phyloP scores from a whole-genome alignment of 331 rosid species.

The Stylosanthes scabra region DNA sequence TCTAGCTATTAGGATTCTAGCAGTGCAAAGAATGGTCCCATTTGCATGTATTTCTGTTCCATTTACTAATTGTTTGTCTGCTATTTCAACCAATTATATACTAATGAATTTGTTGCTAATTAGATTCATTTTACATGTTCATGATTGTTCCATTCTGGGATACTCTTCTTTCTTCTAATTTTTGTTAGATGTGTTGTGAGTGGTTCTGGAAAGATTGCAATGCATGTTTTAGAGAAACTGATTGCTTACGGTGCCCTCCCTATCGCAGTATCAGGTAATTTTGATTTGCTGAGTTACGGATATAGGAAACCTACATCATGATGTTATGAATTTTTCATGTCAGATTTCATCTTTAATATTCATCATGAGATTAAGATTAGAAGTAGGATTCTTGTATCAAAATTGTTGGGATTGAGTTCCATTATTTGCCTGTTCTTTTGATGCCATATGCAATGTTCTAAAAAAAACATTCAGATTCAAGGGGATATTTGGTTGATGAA shows the following conservation, averaged over 20 bases:
- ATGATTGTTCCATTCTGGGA: slow-evolving; percentile 42
- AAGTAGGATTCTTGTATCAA: not conserved
- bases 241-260: slow-evolving; percentile 88
- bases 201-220: slow-evolving; percentile 98
- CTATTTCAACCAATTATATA: slow-evolving; percentile 5
- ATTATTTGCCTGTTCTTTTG: slow-evolving; percentile 10
- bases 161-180: slow-evolving; percentile 23
- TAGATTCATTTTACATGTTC: slow-evolving; percentile 23
- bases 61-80: not conserved
- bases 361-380: no score
- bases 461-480: slow-evolving; percentile 64
- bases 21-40: not conserved
- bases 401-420: slow-evolving; percentile 13
- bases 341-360: no score
- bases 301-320: no score
- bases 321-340: no score
- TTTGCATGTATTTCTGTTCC: not conserved
- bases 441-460: slow-evolving; percentile 21
- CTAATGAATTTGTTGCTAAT: slow-evolving; percentile 12
- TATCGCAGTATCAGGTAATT: slow-evolving; percentile 76
- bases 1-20: slow-evolving; percentile 31
- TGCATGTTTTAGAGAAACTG: slow-evolving; percentile 98
- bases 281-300: not conserved
- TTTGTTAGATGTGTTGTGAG: slow-evolving; percentile 45
- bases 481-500: slow-evolving; percentile 87